A percentile compares a stretch with the other conserved stretches of the same genome.
Conservation (phyloP, 208 protist species). For the Crithidia mellificae region DNA sequence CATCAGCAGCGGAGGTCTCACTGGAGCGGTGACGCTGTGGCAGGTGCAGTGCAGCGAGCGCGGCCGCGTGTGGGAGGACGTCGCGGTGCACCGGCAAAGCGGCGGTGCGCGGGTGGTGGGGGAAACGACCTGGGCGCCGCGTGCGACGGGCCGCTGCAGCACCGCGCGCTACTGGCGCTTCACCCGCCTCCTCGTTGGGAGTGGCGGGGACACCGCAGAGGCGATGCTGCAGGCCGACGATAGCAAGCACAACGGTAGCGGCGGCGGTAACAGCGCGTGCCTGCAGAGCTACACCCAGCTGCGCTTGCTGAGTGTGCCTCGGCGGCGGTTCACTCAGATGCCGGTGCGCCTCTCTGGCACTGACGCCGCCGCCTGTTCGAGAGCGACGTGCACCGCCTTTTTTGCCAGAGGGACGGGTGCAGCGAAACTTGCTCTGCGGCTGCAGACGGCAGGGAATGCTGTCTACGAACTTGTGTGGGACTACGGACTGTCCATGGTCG, state of each 20-base stretch:
- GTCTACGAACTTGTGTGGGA: constrained; percentile 38
- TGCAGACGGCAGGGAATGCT: background rate
- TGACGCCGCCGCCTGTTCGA: background rate
- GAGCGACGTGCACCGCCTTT: constrained; percentile 13
- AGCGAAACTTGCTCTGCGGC: constrained; percentile 4
- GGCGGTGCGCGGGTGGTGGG: constrained; percentile 10
- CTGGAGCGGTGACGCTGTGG: constrained; percentile 15
- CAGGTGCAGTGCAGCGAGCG: constrained; percentile 30
- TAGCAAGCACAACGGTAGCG: background rate
- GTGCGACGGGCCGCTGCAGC: constrained; percentile 8
- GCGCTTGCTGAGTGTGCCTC: constrained; percentile 22
- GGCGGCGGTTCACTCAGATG: constrained; percentile 1
- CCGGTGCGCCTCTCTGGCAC: constrained; percentile 19
- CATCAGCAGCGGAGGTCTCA: constrained; percentile 21
- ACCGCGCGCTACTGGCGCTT: constrained; percentile 24
- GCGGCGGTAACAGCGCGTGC: background rate
- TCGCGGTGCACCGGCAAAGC: constrained; percentile 21
- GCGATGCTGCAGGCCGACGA: background rate
- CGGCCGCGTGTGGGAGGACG: constrained; percentile 17
- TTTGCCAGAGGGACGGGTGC: background rate
- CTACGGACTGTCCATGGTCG: constrained; percentile 18
- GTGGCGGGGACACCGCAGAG: background rate
- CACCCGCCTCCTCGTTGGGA: background rate
- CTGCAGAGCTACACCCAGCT: constrained; percentile 29
- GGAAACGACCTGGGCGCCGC: constrained; percentile 27